These are phyloP conservation scores for Metschnikowia bowlesiae DNA, from an alignment of 805 yeast species.

Conservation along the genomic window DNA sequence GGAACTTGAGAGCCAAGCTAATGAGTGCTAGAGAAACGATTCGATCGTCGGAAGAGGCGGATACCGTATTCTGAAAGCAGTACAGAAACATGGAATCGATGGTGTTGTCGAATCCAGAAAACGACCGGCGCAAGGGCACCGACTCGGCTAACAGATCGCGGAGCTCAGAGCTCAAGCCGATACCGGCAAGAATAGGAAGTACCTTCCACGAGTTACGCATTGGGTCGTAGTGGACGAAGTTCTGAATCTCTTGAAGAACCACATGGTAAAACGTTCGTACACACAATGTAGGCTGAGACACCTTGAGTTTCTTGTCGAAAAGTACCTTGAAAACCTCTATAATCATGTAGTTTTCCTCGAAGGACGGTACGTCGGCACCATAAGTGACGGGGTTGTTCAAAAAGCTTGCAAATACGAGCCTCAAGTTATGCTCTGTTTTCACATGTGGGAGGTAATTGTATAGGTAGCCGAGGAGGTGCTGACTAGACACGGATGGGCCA, in stretches of 20 bases:
- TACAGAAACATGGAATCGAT: slow-evolving; percentile 25
- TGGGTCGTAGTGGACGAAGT: slow-evolving; percentile 28
- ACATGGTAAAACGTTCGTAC: slow-evolving; percentile 41
- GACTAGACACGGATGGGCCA: slow-evolving; percentile 24
- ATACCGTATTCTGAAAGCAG: slow-evolving; percentile 22
- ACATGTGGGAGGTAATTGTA: slow-evolving; percentile 50
- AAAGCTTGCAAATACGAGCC: slow-evolving; percentile 41
- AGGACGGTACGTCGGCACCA: slow-evolving; percentile 16
- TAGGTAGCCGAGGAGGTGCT: slow-evolving; percentile 40
- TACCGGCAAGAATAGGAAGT: slow-evolving; percentile 45
- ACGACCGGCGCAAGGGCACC: slow-evolving; percentile 29
- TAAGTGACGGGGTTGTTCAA: slow-evolving; percentile 38
- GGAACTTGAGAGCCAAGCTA: slow-evolving; percentile 30
- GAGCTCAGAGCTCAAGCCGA: slow-evolving; percentile 34
- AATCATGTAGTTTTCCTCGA: slow-evolving; percentile 33
- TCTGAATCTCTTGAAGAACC: slow-evolving; percentile 29
- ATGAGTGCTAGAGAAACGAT: slow-evolving; percentile 29
- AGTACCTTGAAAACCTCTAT: slow-evolving; percentile 48
- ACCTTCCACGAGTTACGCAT: slow-evolving; percentile 41
- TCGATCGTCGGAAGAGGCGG: slow-evolving; percentile 18
- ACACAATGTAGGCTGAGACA: slow-evolving; percentile 47
- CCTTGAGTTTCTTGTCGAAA: slow-evolving; percentile 40
- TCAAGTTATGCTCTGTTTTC: slow-evolving; percentile 44
- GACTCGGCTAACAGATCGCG: slow-evolving; percentile 28
- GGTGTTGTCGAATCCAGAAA: slow-evolving; percentile 32